Conservation (phyloP, 768 basidiomycete genomes). For the Lyophyllum atratum region DNA sequence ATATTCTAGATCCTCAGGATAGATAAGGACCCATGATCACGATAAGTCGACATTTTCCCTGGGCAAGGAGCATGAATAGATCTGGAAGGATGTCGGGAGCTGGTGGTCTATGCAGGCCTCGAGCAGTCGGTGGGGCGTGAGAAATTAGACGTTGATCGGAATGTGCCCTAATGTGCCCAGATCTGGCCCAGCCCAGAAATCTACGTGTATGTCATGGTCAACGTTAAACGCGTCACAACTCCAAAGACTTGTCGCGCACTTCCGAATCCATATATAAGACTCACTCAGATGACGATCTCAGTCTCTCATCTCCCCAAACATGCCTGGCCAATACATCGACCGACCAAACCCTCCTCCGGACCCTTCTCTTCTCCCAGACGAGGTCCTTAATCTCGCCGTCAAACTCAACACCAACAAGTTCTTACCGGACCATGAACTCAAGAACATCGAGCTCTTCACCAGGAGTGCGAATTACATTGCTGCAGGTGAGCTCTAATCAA, state of each 20-base stretch:
- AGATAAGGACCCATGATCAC: too few species aligned
- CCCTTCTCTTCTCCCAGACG: slow-evolving; percentile 64
- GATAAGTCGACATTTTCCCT: too few species aligned
- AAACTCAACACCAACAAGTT: slow-evolving; percentile 46
- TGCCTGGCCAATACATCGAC: slow-evolving; percentile 62
- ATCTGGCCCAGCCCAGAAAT: too few species aligned
- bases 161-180: too few species aligned
- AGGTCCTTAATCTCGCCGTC: slow-evolving; percentile 50
- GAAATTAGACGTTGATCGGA: too few species aligned
- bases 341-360: slow-evolving; percentile 72
- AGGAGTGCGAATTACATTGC: slow-evolving; percentile 71
- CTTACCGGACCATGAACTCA: slow-evolving; percentile 52
- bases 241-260: not conserved
- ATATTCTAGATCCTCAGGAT: too few species aligned
- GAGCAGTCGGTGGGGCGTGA: too few species aligned
- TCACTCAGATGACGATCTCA: not conserved
- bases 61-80: too few species aligned
- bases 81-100: too few species aligned
- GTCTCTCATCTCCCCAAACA: slow-evolving; percentile 23
- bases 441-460: slow-evolving; percentile 52
- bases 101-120: too few species aligned
- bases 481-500: slow-evolving; percentile 47
- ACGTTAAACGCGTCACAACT: not conserved
- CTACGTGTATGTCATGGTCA: not conserved
- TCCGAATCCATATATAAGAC: not conserved